Evolutionary conservation across 805 yeast genomes (phyloP).

Genomic region (Saturnispora gosingensis): DNA sequence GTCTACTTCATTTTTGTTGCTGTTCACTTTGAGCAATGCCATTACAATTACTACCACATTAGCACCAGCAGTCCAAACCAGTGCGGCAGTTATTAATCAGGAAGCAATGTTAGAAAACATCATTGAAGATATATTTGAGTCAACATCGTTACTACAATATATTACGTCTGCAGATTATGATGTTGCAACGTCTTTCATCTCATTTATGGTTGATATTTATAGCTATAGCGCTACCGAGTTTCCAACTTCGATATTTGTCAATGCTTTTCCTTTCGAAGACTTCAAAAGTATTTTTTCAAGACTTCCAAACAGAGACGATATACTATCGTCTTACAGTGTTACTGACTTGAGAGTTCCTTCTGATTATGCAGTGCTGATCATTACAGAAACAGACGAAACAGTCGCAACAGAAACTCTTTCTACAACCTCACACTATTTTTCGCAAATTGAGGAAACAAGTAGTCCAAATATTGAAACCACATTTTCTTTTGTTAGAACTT

Average conservation of each 20-base stretch:
- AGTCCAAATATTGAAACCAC: neutral
- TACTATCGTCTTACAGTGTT: conserved; percentile 19
- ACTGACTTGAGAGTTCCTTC: conserved; percentile 23
- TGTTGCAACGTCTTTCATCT: conserved; percentile 27
- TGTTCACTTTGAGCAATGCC: neutral
- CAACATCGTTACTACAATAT: conserved; percentile 19
- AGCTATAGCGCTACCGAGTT: conserved; percentile 8
- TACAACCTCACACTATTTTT: neutral
- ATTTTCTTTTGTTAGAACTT: neutral
- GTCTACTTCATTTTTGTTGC: neutral
- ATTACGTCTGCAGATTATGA: conserved; percentile 15
- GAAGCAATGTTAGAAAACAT: conserved; percentile 19
- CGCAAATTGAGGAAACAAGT: neutral
- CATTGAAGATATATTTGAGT: conserved; percentile 9
- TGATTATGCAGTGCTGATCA: conserved; percentile 19
- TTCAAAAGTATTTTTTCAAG: conserved; percentile 25
- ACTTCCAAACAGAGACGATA: conserved; percentile 28
- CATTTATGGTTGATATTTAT: conserved; percentile 21
- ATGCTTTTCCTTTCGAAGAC: conserved; percentile 26
- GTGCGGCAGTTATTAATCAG: conserved; percentile 27
- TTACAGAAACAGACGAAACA: conserved; percentile 4
- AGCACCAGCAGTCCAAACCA: conserved; percentile 19
- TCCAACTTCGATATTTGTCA: conserved; percentile 20
- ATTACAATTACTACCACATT: conserved; percentile 17
- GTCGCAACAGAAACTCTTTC: neutral